Conservation (phyloP, 306 rosid species). For the Castanopsis chinensis region DNA sequence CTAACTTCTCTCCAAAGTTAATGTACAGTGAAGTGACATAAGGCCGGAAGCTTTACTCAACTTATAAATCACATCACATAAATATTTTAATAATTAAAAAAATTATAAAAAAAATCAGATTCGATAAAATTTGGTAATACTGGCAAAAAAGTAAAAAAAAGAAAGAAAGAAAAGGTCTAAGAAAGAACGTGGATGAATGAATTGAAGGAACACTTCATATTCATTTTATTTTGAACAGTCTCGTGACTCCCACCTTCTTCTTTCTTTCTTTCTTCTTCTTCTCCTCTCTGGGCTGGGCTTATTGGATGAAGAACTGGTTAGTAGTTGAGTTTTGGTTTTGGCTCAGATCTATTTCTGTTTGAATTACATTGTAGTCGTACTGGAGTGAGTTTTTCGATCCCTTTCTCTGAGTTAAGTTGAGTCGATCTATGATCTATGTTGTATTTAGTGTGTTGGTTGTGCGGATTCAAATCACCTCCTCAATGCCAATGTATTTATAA, state of each 20-base stretch:
- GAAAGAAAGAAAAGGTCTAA: too few relatives aligned
- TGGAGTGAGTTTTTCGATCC: not conserved
- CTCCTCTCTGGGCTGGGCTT: not conserved
- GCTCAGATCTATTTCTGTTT: constrained; percentile 15
- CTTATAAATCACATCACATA: too few relatives aligned
- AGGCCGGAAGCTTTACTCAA: too few relatives aligned
- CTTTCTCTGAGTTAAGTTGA: not conserved
- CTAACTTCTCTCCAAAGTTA: too few relatives aligned
- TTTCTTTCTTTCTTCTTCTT: constrained; percentile 6
- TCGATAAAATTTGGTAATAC: too few relatives aligned
- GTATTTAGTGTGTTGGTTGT: not conserved
- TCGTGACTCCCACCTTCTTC: constrained; percentile 46
- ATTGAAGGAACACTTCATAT: not conserved
- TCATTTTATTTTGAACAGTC: constrained; percentile 30
- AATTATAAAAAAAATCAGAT: too few relatives aligned
- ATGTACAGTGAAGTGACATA: too few relatives aligned
- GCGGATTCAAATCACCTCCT: not conserved
- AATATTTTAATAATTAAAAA: too few relatives aligned
- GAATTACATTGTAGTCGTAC: constrained; percentile 8
- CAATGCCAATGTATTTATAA: constrained; percentile 5
- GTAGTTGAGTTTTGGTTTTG: constrained; percentile 12
- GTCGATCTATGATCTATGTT: not conserved
- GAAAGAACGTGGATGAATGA: not conserved
- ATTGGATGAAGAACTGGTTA: constrained; percentile 19
- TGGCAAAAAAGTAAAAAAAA: too few relatives aligned